Percentiles rank a stretch among this genome's conserved stretches.
phyloP scores from a whole-genome alignment of 805 yeast species.

The Ascoidea asiatica region DNA sequence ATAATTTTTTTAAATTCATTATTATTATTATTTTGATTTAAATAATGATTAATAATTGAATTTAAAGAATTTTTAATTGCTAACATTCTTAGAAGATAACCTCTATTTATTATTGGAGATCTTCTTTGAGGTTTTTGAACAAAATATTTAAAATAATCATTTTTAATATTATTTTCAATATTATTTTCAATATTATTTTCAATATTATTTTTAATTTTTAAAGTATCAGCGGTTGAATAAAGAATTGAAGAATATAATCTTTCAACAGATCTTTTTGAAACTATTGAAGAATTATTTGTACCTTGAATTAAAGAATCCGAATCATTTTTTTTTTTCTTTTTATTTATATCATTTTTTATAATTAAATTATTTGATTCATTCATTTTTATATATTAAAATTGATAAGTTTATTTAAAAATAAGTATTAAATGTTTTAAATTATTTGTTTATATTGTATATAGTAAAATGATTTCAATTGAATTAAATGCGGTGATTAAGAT shows the following conservation, averaged over 20 bases:
- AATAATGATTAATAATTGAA: slow-evolving; percentile 25
- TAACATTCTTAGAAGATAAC: slow-evolving; percentile 72
- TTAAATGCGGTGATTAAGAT: no score
- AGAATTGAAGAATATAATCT: slow-evolving; percentile 29
- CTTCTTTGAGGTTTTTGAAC: slow-evolving; percentile 55
- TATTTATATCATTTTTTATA: no score
- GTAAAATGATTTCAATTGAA: no score
- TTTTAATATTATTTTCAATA: slow-evolving; percentile 19
- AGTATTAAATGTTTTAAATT: no score
- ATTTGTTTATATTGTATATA: no score
- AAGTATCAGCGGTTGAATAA: slow-evolving; percentile 11
- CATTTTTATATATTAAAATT: no score
- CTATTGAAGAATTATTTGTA: slow-evolving; percentile 73
- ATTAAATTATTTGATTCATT: no score
- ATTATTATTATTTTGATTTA: slow-evolving; percentile 9
- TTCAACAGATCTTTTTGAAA: slow-evolving; percentile 73
- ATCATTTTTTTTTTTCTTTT: slow-evolving; percentile 30
- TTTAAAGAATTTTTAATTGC: slow-evolving; percentile 42
- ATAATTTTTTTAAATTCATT: slow-evolving; percentile 18
- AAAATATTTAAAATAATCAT: slow-evolving; percentile 45
- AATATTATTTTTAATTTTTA: slow-evolving; percentile 11
- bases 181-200: slow-evolving; percentile 1
- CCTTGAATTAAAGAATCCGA: slow-evolving; percentile 68
- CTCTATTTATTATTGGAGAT: slow-evolving; percentile 71
- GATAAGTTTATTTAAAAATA: no score